Evolutionary conservation across 2,329 filamentous ascomycete genomes (phyloP).

Genomic region (Paramyrothecium sp.): DNA sequence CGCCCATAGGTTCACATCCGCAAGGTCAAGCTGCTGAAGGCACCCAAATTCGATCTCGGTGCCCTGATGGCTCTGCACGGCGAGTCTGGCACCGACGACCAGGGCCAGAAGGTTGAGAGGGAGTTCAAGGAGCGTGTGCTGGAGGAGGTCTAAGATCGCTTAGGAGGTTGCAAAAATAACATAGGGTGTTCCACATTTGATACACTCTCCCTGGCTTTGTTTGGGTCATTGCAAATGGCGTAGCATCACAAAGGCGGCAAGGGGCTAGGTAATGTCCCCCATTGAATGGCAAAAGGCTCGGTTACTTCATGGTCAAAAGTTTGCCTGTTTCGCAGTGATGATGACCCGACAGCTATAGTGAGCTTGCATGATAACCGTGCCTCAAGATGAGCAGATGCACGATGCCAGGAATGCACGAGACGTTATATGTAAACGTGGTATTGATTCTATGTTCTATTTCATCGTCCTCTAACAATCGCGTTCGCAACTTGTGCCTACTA

Average conservation of each 20-base stretch:
- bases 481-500: background rate
- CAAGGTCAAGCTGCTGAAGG: constrained; percentile 99
- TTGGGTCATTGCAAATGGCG: constrained; percentile 43
- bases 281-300: constrained; percentile 32
- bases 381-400: too few relatives aligned
- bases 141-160: constrained; percentile 77
- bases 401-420: too few relatives aligned
- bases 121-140: constrained; percentile 99
- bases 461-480: constrained; percentile 2
- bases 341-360: background rate
- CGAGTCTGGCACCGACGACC: constrained; percentile 93
- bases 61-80: constrained; percentile 95
- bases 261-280: constrained; percentile 38
- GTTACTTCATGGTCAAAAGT: constrained; percentile 16
- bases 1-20: constrained; percentile 89
- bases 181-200: constrained; percentile 28
- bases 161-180: constrained; percentile 26
- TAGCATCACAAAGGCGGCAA: constrained; percentile 41
- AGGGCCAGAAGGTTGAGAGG: constrained; percentile 97
- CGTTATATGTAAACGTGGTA: background rate
- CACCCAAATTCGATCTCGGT: constrained; percentile 98
- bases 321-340: background rate
- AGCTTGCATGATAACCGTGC: too few relatives aligned
- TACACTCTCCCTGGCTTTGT: constrained; percentile 35
- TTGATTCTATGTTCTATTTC: constrained; percentile 1